Percentiles rank a stretch among this genome's conserved stretches.
phyloP scores from a whole-genome alignment of 345 rosid species.

The Theobroma cacao region DNA sequence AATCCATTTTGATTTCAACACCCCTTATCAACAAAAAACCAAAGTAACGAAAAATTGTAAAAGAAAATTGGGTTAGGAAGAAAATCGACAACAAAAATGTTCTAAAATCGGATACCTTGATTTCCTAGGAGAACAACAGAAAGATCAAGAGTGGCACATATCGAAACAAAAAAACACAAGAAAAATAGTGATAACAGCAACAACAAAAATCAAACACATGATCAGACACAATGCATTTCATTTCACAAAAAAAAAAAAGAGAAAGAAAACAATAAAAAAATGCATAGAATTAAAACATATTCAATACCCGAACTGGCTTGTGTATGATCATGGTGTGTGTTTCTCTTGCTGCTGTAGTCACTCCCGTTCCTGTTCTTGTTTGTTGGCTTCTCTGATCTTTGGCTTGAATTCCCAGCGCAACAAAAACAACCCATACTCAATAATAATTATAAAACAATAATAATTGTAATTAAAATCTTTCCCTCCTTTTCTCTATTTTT shows the following conservation, averaged over 20 bases:
- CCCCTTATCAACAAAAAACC: neutral
- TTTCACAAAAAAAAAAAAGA: neutral
- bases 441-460: neutral
- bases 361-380: constrained; percentile 7
- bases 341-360: constrained; percentile 7
- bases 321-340: constrained; percentile 37
- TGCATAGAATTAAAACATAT: neutral
- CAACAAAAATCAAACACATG: neutral
- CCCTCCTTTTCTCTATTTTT: constrained; percentile 3
- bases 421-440: constrained; percentile 67
- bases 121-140: neutral
- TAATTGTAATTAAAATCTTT: neutral
- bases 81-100: neutral
- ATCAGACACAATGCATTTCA: constrained; percentile 14
- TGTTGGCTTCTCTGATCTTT: constrained; percentile 31
- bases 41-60: neutral
- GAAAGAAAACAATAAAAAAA: too few species aligned
- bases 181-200: neutral
- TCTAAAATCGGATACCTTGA: neutral
- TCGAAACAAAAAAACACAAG: neutral
- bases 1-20: neutral
- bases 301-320: constrained; percentile 39
- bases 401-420: constrained; percentile 40
- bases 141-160: neutral
- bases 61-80: neutral